A percentile compares a stretch with the other conserved stretches of the same genome.
Evolutionary conservation across 2,329 filamentous ascomycete species (phyloP).

Genomic region (Acarospora socialis): DNA sequence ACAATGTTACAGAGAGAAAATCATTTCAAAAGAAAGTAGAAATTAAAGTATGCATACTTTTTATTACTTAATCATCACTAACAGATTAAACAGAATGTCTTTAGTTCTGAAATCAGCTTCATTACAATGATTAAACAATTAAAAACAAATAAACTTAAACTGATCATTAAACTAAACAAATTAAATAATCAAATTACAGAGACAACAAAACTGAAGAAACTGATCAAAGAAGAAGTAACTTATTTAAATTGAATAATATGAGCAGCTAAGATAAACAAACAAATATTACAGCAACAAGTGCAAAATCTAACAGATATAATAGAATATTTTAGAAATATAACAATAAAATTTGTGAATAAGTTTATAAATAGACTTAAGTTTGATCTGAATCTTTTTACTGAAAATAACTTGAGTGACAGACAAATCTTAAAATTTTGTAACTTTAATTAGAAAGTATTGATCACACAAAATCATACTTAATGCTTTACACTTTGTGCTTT

Average conservation of each 20-base stretch:
- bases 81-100: background rate
- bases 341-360: slow-evolving; percentile 3
- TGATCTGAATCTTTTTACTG: background rate
- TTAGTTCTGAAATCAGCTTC: background rate
- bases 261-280: background rate
- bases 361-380: background rate
- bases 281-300: background rate
- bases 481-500: background rate
- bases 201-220: background rate
- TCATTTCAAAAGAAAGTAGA: background rate
- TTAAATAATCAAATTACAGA: background rate
- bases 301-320: slow-evolving; percentile 2
- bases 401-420: background rate
- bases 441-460: background rate
- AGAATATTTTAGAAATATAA: slow-evolving; percentile 5
- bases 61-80: background rate
- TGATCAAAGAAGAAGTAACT: background rate
- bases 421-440: slow-evolving; percentile 1
- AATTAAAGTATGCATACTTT: background rate
- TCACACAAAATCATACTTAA: slow-evolving; percentile 1
- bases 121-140: background rate
- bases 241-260: background rate
- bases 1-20: background rate
- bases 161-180: background rate
- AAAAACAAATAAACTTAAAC: background rate